phyloP scores from a whole-genome alignment of 2,329 filamentous ascomycete genomes.

The Phialocephala subalpina region DNA sequence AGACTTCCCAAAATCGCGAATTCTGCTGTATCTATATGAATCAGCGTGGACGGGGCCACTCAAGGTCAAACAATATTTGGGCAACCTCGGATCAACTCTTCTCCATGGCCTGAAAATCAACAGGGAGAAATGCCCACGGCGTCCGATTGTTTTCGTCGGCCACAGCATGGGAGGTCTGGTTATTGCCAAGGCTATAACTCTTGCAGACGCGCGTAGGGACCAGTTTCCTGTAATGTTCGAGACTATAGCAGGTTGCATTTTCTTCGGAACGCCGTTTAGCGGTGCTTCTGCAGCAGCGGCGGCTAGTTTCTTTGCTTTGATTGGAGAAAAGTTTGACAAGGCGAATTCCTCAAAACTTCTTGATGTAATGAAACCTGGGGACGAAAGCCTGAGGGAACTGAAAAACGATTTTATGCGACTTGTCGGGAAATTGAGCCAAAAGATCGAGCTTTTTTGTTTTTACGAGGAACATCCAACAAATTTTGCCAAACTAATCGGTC shows the following conservation, averaged over 20 bases:
- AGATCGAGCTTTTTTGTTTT: constrained; percentile 3
- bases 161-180: constrained; percentile 1
- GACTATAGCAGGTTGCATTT: not conserved
- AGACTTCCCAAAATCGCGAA: not conserved
- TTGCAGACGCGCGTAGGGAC: not conserved
- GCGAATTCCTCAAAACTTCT: not conserved
- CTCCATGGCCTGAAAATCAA: not conserved
- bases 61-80: constrained; percentile 1
- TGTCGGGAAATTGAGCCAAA: constrained; percentile 4
- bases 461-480: not conserved
- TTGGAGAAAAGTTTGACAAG: not conserved
- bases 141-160: not conserved
- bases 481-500: not conserved
- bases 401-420: not conserved
- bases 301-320: not conserved
- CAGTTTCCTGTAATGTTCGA: constrained; percentile 3
- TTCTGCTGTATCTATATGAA: not conserved
- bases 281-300: not conserved
- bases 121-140: not conserved
- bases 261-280: not conserved
- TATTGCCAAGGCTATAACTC: not conserved
- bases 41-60: not conserved
- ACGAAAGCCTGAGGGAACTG: not conserved
- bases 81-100: not conserved
- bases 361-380: not conserved